Percentiles rank a stretch among this genome's conserved stretches.
Evolutionary conservation across 306 rosid species (phyloP).

Genomic region (Prosopis cineraria): DNA sequence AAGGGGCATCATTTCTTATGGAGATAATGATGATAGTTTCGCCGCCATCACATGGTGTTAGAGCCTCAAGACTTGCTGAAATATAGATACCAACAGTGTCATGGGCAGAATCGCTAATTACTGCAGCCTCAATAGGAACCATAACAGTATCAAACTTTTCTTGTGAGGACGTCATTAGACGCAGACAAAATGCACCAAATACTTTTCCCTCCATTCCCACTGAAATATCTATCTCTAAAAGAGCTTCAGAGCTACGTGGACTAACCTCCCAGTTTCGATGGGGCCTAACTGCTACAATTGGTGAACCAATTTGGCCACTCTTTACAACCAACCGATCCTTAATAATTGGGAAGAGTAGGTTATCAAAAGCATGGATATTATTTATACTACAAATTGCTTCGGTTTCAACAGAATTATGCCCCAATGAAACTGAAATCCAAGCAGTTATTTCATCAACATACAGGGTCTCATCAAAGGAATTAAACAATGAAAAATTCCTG

Average conservation of each 20-base stretch:
- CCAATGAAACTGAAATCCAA: conserved; percentile 68
- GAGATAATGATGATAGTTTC: conserved; percentile 56
- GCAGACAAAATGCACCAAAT: conserved; percentile 79
- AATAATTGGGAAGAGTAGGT: conserved; percentile 41
- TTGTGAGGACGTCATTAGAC: conserved; percentile 69
- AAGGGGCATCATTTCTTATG: conserved; percentile 63
- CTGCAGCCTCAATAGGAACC: conserved; percentile 84
- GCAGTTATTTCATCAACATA: conserved; percentile 75
- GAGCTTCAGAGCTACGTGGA: conserved; percentile 66
- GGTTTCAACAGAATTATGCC: conserved; percentile 57
- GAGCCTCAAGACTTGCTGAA: conserved; percentile 67
- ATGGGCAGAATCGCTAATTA: conserved; percentile 39
- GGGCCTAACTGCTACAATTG: conserved; percentile 70
- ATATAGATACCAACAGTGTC: conserved; percentile 46
- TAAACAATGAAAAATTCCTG: conserved; percentile 70
- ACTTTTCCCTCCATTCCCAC: conserved; percentile 66
- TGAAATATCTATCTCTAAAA: conserved; percentile 73
- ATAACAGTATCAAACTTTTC: conserved; percentile 65
- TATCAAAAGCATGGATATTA: conserved; percentile 52
- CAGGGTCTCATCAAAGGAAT: conserved; percentile 76
- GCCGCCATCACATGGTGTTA: conserved; percentile 48
- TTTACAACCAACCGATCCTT: conserved; percentile 71
- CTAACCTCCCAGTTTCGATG: conserved; percentile 79
- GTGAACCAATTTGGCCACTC: conserved; percentile 60
- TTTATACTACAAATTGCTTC: conserved; percentile 72